phyloP scores from a whole-genome alignment of 1,139 yeast species.

The Saccharomycopsis phalli region DNA sequence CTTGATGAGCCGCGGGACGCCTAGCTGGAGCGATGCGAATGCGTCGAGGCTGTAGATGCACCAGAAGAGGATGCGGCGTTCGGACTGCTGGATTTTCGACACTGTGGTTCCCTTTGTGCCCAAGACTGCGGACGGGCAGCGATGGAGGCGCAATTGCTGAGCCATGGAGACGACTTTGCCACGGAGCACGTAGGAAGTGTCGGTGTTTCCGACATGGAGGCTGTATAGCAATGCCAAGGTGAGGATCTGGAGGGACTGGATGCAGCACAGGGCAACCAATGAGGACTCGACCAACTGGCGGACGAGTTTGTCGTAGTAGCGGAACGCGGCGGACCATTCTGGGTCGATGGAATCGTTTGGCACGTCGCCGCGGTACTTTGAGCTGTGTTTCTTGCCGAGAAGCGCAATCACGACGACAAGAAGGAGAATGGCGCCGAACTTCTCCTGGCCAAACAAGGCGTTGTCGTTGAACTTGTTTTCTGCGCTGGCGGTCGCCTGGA shows the following conservation, averaged over 20 bases:
- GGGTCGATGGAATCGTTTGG: slow-evolving; percentile 14
- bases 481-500: slow-evolving; percentile 36
- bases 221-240: slow-evolving; percentile 65
- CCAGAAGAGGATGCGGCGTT: slow-evolving; percentile 79
- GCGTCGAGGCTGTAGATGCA: slow-evolving; percentile 71
- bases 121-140: slow-evolving; percentile 81
- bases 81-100: slow-evolving; percentile 63
- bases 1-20: slow-evolving; percentile 72
- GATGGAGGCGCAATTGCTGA: slow-evolving; percentile 74
- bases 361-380: slow-evolving; percentile 4
- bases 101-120: slow-evolving; percentile 48
- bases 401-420: slow-evolving; percentile 52
- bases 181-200: slow-evolving; percentile 66
- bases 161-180: slow-evolving; percentile 77
- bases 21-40: slow-evolving; percentile 65
- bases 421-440: slow-evolving; percentile 53
- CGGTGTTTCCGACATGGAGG: slow-evolving; percentile 63
- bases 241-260: slow-evolving; percentile 63
- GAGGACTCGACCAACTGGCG: slow-evolving; percentile 44
- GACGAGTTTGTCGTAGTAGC: slow-evolving; percentile 44
- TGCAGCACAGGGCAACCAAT: slow-evolving; percentile 48
- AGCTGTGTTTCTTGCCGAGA: slow-evolving; percentile 33
- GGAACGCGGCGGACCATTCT: slow-evolving; percentile 24
- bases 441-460: slow-evolving; percentile 36
- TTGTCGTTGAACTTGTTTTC: slow-evolving; percentile 35